Conservation (phyloP, 805 yeast genomes). For the Pichia insulana region DNA sequence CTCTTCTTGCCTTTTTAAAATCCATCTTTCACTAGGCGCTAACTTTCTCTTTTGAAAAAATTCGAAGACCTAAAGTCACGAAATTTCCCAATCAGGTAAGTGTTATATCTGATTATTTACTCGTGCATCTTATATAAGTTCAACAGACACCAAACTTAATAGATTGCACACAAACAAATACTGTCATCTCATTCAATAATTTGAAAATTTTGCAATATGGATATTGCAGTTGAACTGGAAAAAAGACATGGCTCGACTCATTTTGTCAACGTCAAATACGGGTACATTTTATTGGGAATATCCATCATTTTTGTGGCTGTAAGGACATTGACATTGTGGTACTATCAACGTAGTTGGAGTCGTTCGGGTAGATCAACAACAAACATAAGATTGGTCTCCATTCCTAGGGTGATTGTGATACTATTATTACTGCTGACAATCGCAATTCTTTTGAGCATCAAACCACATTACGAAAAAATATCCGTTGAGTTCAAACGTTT, state of each 20-base stretch:
- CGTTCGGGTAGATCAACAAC: conserved; percentile 32
- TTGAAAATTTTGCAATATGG: neutral
- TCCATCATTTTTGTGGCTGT: conserved; percentile 33
- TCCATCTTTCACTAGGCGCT: no score
- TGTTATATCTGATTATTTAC: no score
- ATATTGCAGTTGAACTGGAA: conserved; percentile 1
- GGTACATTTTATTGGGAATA: conserved; percentile 40
- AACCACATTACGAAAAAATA: conserved; percentile 27
- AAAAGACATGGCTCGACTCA: conserved; percentile 48
- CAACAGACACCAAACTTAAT: no score
- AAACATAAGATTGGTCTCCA: conserved; percentile 23
- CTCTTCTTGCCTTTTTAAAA: no score
- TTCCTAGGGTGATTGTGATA: conserved; percentile 7
- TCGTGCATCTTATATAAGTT: no score
- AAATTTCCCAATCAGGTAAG: no score
- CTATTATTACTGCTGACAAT: neutral
- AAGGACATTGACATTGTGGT: conserved; percentile 27
- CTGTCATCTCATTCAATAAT: no score
- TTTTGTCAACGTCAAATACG: conserved; percentile 50
- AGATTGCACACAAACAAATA: no score
- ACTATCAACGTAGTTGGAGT: conserved; percentile 31
- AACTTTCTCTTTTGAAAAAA: no score
- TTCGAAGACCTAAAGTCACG: no score
- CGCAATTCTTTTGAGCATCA: conserved; percentile 11
- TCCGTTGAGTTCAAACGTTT: conserved; percentile 40